These are phyloP conservation scores for Talaromyces rugulosus DNA, from an alignment of 2,329 filamentous ascomycete genomes.

Conservation along the genomic window DNA sequence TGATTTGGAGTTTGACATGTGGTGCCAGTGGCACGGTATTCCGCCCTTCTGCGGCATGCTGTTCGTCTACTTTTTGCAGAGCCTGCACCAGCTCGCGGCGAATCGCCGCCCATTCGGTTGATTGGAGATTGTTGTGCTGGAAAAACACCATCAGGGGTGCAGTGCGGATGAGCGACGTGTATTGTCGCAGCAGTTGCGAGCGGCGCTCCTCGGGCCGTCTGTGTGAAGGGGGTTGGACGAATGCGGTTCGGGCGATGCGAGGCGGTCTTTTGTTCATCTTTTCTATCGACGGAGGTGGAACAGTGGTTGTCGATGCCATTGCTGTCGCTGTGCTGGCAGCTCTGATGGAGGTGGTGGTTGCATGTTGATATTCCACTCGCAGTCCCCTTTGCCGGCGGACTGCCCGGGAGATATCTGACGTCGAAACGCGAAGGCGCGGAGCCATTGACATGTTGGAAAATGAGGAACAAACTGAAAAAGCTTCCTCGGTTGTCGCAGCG, in stretches of 20 bases:
- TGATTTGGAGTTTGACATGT: slow-evolving; percentile 70
- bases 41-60: slow-evolving; percentile 56
- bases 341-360: slow-evolving; percentile 40
- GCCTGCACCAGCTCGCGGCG: slow-evolving; percentile 63
- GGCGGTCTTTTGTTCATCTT: slow-evolving; percentile 36
- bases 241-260: slow-evolving; percentile 35
- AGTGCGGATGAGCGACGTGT: slow-evolving; percentile 81
- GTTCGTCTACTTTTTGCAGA: slow-evolving; percentile 61
- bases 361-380: slow-evolving; percentile 36
- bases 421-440: slow-evolving; percentile 46
- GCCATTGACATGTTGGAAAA: slow-evolving; percentile 43
- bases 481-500: neutral
- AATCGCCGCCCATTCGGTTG: slow-evolving; percentile 69
- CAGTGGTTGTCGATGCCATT: slow-evolving; percentile 44
- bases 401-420: slow-evolving; percentile 30
- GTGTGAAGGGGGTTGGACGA: slow-evolving; percentile 78
- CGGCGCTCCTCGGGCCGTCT: slow-evolving; percentile 84
- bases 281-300: slow-evolving; percentile 43
- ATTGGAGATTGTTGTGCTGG: slow-evolving; percentile 72
- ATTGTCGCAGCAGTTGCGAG: slow-evolving; percentile 79
- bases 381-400: slow-evolving; percentile 33
- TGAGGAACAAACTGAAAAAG: neutral
- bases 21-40: slow-evolving; percentile 46
- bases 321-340: slow-evolving; percentile 44
- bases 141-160: slow-evolving; percentile 83